Evolutionary conservation across 768 basidiomycete species (phyloP).

Genomic region (Crucibulum laeve): DNA sequence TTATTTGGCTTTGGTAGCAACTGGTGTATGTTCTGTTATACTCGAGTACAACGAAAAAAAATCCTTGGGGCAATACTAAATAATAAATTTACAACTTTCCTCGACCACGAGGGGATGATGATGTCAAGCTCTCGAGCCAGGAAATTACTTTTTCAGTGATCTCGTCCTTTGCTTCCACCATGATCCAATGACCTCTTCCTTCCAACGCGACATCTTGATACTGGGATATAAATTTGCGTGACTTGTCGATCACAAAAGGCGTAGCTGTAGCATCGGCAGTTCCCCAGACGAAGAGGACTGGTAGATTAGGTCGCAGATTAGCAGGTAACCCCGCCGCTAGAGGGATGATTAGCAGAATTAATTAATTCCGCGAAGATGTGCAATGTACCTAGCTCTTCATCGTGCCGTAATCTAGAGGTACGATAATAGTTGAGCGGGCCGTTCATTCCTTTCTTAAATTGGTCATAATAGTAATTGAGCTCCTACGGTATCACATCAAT

Average conservation of each 20-base stretch:
- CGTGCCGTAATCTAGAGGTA: slow-evolving; percentile 52
- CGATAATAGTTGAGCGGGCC: slow-evolving; percentile 81
- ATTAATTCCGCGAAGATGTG: neutral
- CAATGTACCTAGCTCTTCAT: slow-evolving; percentile 53
- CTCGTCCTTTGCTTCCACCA: slow-evolving; percentile 56
- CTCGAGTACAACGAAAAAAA: neutral
- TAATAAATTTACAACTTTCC: neutral
- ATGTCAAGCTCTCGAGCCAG: slow-evolving; percentile 38
- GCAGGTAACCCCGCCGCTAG: slow-evolving; percentile 40
- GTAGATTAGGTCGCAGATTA: slow-evolving; percentile 41
- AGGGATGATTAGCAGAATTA: slow-evolving; percentile 4
- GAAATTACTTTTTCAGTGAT: slow-evolving; percentile 43
- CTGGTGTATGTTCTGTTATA: neutral
- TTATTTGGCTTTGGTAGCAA: no score
- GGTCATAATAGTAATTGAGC: slow-evolving; percentile 42
- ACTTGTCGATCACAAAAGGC: slow-evolving; percentile 32
- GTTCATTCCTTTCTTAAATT: slow-evolving; percentile 50
- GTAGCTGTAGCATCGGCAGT: slow-evolving; percentile 48
- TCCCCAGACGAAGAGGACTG: slow-evolving; percentile 61
- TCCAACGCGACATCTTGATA: slow-evolving; percentile 50
- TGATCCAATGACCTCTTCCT: slow-evolving; percentile 64
- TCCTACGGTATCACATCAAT: slow-evolving; percentile 35
- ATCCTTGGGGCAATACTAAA: neutral
- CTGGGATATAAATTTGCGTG: slow-evolving; percentile 44
- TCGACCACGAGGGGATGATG: slow-evolving; percentile 10